Evolutionary conservation across 345 rosid species (phyloP), one percentile per base, ranked within the genome.

Genomic region (Hypericum perforatum): DNA sequence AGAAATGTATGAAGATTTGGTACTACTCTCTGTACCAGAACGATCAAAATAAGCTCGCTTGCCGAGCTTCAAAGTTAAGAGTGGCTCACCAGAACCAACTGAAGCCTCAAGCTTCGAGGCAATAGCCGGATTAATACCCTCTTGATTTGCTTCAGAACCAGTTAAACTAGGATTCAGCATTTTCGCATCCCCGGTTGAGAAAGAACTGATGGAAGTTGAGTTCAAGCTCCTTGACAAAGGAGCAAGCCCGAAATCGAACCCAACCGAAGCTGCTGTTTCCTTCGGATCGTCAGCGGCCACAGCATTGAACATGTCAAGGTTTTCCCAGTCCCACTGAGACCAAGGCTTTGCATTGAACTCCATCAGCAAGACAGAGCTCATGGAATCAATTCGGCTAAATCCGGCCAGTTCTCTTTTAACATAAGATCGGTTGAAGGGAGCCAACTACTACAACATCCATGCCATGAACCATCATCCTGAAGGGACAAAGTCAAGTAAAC

Each of bases 301-400:
- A 10, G 75, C 52, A 72, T 71, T 75, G 60, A 83, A 81, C 74
- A 72, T 75, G 40, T 74, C 67, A 7, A 78, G 63, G 52, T 73
- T 81, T n/a, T 88, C 96, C 94, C 84, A 91, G 47, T 85, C 96
- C 88, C 94, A 85, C 64, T 69, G 85, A 57, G 70, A 54, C 37
- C 85, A 69, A 42, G 70, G 71, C 72, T 82, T 91, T 7, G 75
- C 57, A 65, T 87, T 87, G 86, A 92, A 81, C 73, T 85, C 98
- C 96, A 85, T 87, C 9, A 11, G 4, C 9, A 29, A 46, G 49
- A 12, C 14, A 9, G 4, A 46, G 5, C 8, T 46, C 9, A 8
- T 46, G 49, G 32, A 22, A 22, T 22, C 32, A 22, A 22, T 22
- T 22, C 32, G 32, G 4, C 2, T 22, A 22, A 22, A 22, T 22